Base-by-base conservation (phyloP, 179 eudicot genomes). In the Amaranthus tricolor region DNA sequence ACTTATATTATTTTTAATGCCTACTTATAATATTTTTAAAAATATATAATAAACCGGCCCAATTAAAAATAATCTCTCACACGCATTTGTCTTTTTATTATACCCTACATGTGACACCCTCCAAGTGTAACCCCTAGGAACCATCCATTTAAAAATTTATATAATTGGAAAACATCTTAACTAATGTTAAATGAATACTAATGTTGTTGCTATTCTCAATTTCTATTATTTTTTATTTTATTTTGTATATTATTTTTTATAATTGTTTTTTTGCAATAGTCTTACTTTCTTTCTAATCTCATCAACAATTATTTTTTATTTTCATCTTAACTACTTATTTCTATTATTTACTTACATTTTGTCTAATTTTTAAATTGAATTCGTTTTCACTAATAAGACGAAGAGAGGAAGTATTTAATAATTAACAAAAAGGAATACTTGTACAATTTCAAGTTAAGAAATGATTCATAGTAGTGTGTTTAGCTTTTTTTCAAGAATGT, bases 71-170 rank as follows among this genome's bases (percentile, higher is more conserved):
- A n/a, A n/a, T n/a, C n/a, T n/a, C n/a, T n/a, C n/a, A n/a, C n/a
- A n/a, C n/a, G n/a, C n/a, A n/a, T n/a, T n/a, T n/a, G n/a, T n/a
- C 55, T 7, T 52, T 20, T 57, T 55, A 19, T 61, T 21, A 6
- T 19, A 15, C 61, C 70, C 54, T 62, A 15, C 68, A 65, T 60
- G 77, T 68, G 57, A 72, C 63, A 43, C 45, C 58, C 5, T 66
- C 58, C 74, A 76, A 66, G 53, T 76, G 79, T 72, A 6, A 14
- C 20, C 20, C 8, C 17, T 11, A 11, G 16, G 0, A n/a, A n/a
- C 67, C 76, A 72, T 73, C 50, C 13, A 16, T 57, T 24, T 4
- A 9, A 9, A 21, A 19, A 44, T 4, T 17, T 54, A 19, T 10
- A n/a, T 49, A 10, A 17, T 11, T 44, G n/a, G 60, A 63, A 67